Evolutionary conservation across 1,284 basidiomycete species (phyloP), one percentile per base, ranked within the genome.

Genomic region (Ustilago nuda): DNA sequence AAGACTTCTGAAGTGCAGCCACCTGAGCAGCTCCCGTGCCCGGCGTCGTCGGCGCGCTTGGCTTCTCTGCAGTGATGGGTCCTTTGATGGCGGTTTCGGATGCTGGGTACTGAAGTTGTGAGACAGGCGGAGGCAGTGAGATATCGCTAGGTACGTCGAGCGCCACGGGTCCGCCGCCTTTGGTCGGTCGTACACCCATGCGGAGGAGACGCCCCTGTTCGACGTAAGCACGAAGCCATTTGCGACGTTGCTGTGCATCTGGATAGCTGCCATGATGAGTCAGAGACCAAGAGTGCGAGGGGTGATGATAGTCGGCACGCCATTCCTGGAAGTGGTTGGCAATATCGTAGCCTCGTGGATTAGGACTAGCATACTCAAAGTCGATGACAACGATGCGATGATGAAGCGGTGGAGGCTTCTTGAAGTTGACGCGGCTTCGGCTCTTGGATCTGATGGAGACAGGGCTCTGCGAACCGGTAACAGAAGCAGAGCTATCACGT

Each of bases 321-420:
- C 82, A 84, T 53, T 85, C 84, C 50, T 82, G 78, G 50, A 85
- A 85, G 61, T 82, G 79, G 46, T 85, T 85, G 48, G 84, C 84
- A 23, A 85, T 82, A 59, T 84, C 82, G 51, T 79, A 84, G 13
- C 69, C 82, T 4, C 82, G 66, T 15, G 82, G 82, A 27, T 84
- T 84, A 12, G 82, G 81, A 19, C 76, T 75, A 8, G 80, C 78
- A 33, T 83, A 83, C 66, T 84, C 82, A 50, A 84, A 82, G 68
- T 85, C 84, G 52, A 85, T 85, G 19, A 85, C 84, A 32, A 84
- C 83, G 8, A 85, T 67, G 19, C 78, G 78, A 35, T 85, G 76
- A 50, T 85, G 78, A 6, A 81, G 79, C 23, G 72, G 66, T 12
- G 66, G 45, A 0, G 71, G 36, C 54, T 74, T 74, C 46, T 64